Evolutionary conservation across 176 grass and related monocot genomes (phyloP), one percentile per base, ranked within the genome.

Genomic region (Miscanthus lutarioriparius): DNA sequence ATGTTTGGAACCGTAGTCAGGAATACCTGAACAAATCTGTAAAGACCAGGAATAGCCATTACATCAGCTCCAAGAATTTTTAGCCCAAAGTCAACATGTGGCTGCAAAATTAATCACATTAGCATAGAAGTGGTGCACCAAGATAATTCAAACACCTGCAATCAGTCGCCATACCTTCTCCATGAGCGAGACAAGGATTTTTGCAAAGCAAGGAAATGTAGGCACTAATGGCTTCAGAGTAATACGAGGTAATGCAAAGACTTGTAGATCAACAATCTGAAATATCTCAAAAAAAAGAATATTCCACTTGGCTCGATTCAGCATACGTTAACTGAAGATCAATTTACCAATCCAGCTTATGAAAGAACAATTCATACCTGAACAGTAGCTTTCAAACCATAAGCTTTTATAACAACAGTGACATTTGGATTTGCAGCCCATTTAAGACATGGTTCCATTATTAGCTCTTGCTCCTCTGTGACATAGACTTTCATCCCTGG

Each of bases 341-440:
- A 10, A 54, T 48, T 56, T 51, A 82, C 35, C 4, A 75, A 80
- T 69, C 28, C 49, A 83, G 23, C 38, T 54, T 44, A 59, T 85
- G 30, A 76, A 28, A 66, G 7, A 80, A 80, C 63, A 71, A 64
- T 53, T 65, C 63, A 61, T 79, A 92, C 96, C 89, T 99, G 96
- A 75, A 92, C 45, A 72, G 88, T 92, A 83, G 91, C 91, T 85
- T 90, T 94, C 72, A 99, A 79, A 32, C 93, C 93, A 73, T 94
- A 95, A 59, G 93, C 89, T 80, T 92, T 99, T 43, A 86, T 84
- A 85, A 74, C 78, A 90, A 88, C 80, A 72, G 83, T 89, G 47
- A 99, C 19, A 94, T 99, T 99, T 82, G 93, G 93, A 70, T 98
- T 99, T 80, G 89, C 96, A 89, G 96, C 96, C 96, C 96, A 99